A percentile compares a stretch with the other conserved stretches of the same genome.
phyloP scores from a whole-genome alignment of 2,329 filamentous ascomycete genomes.

The Phialophora tarda region DNA sequence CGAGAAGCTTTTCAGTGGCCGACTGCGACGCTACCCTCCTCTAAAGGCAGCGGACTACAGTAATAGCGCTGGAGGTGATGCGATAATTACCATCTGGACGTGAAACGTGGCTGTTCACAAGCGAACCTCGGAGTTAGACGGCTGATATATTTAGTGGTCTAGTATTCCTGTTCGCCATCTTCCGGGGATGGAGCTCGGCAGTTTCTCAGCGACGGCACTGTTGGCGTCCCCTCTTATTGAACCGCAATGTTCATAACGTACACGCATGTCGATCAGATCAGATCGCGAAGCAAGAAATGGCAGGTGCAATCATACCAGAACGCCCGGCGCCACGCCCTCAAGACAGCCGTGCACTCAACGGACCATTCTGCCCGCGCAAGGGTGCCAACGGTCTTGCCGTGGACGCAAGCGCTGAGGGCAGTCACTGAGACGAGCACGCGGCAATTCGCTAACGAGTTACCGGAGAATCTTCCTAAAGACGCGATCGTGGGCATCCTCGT shows the following conservation, averaged over 20 bases:
- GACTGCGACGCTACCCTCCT: too few relatives aligned
- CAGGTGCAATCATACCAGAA: slow-evolving; percentile 23
- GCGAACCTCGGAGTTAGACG: too few relatives aligned
- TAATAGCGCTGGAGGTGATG: too few relatives aligned
- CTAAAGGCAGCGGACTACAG: too few relatives aligned
- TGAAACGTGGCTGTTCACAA: too few relatives aligned
- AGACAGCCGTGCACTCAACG: slow-evolving; percentile 3
- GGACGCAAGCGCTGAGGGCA: not conserved
- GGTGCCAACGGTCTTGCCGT: not conserved
- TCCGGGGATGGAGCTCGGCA: too few relatives aligned
- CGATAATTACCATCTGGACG: too few relatives aligned
- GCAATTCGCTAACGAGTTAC: too few relatives aligned
- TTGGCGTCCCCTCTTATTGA: not conserved
- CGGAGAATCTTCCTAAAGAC: not conserved
- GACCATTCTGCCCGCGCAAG: not conserved
- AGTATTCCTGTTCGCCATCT: too few relatives aligned
- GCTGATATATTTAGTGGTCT: too few relatives aligned
- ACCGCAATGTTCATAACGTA: slow-evolving; percentile 19
- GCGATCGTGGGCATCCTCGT: not conserved
- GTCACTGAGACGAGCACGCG: not conserved
- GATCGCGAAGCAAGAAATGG: slow-evolving; percentile 19
- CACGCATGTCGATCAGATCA: slow-evolving; percentile 20
- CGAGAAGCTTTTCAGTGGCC: too few relatives aligned
- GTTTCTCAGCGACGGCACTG: too few relatives aligned
- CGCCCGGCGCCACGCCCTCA: slow-evolving; percentile 11